These are phyloP conservation scores for Bassia scoparia DNA, from an alignment of 148 eudicot genomes.

Conservation along the genomic window DNA sequence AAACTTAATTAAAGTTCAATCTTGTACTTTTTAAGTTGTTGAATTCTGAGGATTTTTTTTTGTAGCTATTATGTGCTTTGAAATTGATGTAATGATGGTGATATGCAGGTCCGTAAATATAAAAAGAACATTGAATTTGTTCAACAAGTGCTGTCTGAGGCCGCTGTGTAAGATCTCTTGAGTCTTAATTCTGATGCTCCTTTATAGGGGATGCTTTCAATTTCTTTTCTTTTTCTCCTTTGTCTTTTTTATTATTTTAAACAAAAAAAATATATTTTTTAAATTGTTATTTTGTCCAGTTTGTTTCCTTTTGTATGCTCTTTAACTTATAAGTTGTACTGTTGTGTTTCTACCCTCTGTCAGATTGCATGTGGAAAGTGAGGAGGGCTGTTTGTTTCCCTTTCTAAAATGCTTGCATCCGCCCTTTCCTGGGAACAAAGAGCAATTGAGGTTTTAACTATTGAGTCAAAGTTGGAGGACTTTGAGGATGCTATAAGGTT, in stretches of 20 bases:
- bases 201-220: constrained; percentile 3
- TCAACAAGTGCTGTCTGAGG: constrained; percentile 58
- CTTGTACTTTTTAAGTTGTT: neutral
- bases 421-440: constrained; percentile 76
- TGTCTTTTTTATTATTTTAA: too few species aligned
- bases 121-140: constrained; percentile 50
- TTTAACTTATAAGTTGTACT: neutral
- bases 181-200: constrained; percentile 22
- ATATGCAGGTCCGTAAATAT: constrained; percentile 47
- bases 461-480: constrained; percentile 48
- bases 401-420: constrained; percentile 46
- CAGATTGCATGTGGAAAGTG: constrained; percentile 82
- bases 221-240: neutral
- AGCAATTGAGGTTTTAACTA: constrained; percentile 47
- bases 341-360: constrained; percentile 11
- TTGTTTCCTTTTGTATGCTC: too few species aligned
- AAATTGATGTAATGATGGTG: constrained; percentile 16
- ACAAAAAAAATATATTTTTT: too few species aligned
- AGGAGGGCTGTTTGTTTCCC: constrained; percentile 49
- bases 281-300: too few species aligned
- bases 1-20: neutral
- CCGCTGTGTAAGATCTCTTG: constrained; percentile 53
- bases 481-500: constrained; percentile 75
- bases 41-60: neutral
- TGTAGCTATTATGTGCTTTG: neutral